phyloP scores from a whole-genome alignment of 371 early-diverging fungal species.

The Apophysomyces variabilis region DNA sequence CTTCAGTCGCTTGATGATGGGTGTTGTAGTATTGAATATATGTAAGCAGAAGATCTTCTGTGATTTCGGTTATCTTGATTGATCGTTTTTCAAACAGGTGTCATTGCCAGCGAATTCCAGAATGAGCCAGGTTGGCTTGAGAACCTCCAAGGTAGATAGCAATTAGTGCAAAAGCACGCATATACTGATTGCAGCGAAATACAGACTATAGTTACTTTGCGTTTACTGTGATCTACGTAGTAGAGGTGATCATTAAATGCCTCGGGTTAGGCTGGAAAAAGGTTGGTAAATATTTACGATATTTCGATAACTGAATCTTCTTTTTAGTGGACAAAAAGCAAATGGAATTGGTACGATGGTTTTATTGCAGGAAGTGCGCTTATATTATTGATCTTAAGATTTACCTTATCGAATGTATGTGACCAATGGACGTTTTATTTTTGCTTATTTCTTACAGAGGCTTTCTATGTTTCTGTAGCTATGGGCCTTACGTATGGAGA shows the following conservation, averaged over 20 bases:
- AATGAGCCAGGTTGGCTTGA: conserved; percentile 48
- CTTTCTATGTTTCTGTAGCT: conserved; percentile 14
- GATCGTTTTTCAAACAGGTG: not conserved
- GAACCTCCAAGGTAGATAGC: conserved; percentile 43
- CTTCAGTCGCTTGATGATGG: conserved; percentile 56
- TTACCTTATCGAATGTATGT: conserved; percentile 50
- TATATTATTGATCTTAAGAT: conserved; percentile 49
- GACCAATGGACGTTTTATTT: not conserved
- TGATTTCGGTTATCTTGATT: not conserved
- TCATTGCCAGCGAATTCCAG: conserved; percentile 54
- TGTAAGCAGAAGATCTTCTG: conserved; percentile 19
- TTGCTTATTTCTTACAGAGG: not conserved
- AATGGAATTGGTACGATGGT: conserved; percentile 63
- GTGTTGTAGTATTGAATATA: conserved; percentile 51
- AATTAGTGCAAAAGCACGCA: not conserved
- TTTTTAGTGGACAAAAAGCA: conserved; percentile 59
- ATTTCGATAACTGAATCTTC: not conserved
- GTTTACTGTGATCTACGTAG: conserved; percentile 48
- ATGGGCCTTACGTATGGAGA: conserved; percentile 55
- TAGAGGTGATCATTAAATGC: conserved; percentile 53
- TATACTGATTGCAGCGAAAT: not conserved
- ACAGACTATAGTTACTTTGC: conserved; percentile 55
- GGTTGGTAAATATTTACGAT: conserved; percentile 13
- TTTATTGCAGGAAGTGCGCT: conserved; percentile 50
- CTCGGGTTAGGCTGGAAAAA: conserved; percentile 61